Evolutionary conservation across 2,329 filamentous ascomycete species (phyloP), one percentile per base, ranked within the genome.

Genomic region (Alternaria viburni): DNA sequence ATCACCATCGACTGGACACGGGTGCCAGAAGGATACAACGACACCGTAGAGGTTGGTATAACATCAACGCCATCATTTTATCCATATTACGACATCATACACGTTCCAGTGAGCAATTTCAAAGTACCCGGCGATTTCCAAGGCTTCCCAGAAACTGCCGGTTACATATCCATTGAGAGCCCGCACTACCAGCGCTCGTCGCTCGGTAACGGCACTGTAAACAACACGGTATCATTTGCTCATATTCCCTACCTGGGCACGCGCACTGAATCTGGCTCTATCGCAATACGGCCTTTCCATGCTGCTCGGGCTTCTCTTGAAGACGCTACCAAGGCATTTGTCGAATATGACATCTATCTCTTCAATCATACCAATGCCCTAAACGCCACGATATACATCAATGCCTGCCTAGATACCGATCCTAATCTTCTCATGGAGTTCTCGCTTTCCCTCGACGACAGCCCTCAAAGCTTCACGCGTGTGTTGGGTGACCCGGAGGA

Each of bases 341-440:
- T 59, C 12, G 60, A 67, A 25, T 71, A 72, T 45, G 30, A 56
- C 44, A 61, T 72, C 25, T 72, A 71, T 54, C 43, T 70, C 21
- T 69, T 72, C 68, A 60, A 54, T 3, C 47, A 62, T 10, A 59
- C 54, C 3, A 32, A 57, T 15, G 41, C 63, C 6, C 61, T 69
- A n/a, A 76, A 79, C 26, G 74, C 81, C 19, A 77, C 76, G 11
- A 67, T 76, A 6, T 78, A 83, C 3, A 67, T 70, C 36, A 70
- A 64, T 28, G 65, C 64, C 19, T 67, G 59, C 30, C 77, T 87
- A 6, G 85, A 86, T 63, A 81, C 82, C 0, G 81, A 86, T 55
- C 83, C 84, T 0, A 70, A 70, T 4, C 75, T 80, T 5, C 80
- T 76, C 10, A 82, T 87, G 77, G 74, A 76, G 25, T 86, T 83